phyloP scores from a whole-genome alignment of 495 filamentous ascomycete genomes.

The Chaetomium tenue region DNA sequence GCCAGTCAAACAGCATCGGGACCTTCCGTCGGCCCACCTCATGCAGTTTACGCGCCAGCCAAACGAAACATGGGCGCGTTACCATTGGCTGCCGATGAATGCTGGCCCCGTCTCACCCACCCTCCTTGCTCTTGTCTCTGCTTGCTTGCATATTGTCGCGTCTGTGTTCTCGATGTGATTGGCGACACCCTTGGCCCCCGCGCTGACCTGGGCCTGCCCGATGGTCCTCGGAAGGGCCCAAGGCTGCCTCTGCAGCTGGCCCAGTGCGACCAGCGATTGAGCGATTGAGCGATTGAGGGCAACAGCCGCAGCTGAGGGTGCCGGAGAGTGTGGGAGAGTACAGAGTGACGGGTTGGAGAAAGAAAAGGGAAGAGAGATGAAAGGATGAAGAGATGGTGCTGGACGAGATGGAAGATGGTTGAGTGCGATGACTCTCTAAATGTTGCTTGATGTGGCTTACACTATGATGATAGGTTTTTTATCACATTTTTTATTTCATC shows the following conservation, averaged over 20 bases:
- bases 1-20: constrained; percentile 25
- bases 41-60: constrained; percentile 29
- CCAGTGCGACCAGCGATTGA: constrained; percentile 13
- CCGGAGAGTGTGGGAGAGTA: neutral
- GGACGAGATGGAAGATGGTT: too few relatives aligned
- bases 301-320: neutral
- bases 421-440: too few relatives aligned
- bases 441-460: too few relatives aligned
- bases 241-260: constrained; percentile 10
- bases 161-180: constrained; percentile 10
- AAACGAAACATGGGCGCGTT: constrained; percentile 26
- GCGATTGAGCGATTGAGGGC: neutral
- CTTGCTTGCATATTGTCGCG: constrained; percentile 14
- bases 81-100: constrained; percentile 18
- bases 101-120: constrained; percentile 12
- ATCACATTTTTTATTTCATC: too few relatives aligned
- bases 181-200: constrained; percentile 10
- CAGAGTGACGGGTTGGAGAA: neutral
- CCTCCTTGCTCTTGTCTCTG: constrained; percentile 15
- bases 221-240: constrained; percentile 12
- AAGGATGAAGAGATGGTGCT: neutral
- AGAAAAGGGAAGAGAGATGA: neutral
- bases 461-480: neutral
- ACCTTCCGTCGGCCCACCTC: constrained; percentile 15
- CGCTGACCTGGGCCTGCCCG: constrained; percentile 16